phyloP scores from a whole-genome alignment of 148 eudicot species.

The Persicaria tinctoria region DNA sequence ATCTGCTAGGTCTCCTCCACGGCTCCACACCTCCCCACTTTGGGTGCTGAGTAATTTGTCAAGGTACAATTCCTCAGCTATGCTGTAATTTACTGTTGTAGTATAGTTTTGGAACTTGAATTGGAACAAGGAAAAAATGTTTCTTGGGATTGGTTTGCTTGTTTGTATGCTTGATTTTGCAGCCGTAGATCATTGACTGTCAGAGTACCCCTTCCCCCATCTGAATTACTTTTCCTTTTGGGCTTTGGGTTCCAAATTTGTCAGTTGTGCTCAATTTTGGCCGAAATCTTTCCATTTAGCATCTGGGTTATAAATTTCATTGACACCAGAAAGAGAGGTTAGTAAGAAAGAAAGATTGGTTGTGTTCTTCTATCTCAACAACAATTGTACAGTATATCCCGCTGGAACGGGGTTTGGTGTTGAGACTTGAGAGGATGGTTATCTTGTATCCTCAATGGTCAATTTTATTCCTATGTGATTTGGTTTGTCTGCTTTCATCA shows the following conservation, averaged over 20 bases:
- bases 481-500: background rate
- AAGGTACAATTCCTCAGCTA: background rate
- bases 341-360: no score
- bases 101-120: background rate
- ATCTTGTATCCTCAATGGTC: background rate
- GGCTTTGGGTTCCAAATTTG: background rate
- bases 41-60: background rate
- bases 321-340: background rate
- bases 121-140: background rate
- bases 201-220: no score
- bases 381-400: no score
- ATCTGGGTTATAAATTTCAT: background rate
- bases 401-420: no score
- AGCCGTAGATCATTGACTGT: background rate
- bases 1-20: background rate
- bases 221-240: background rate
- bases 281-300: no score
- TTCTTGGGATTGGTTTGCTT: background rate
- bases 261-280: background rate
- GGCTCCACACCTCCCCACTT: no score
- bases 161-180: background rate
- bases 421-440: background rate
- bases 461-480: background rate
- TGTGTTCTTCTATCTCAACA: no score
- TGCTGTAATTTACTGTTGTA: background rate